Evolutionary conservation across 371 early-diverging fungal species (phyloP).

Genomic region (Dipsacomyces acuminosporus): DNA sequence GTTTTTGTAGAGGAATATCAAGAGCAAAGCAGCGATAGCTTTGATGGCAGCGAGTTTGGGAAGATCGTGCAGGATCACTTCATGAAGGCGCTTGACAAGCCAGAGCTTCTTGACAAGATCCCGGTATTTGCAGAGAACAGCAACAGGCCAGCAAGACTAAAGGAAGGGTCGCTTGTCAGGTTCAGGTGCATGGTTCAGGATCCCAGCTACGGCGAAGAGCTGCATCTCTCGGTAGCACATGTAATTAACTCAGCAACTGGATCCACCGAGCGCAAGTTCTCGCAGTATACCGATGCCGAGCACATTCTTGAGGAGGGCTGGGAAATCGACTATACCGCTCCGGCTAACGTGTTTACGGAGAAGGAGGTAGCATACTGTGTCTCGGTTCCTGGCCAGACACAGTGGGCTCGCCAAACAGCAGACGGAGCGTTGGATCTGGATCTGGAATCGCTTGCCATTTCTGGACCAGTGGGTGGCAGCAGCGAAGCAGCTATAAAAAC

Average conservation of each 20-base stretch:
- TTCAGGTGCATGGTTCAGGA: conserved; percentile 62
- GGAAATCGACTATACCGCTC: conserved; percentile 33
- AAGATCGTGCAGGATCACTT: conserved; percentile 23
- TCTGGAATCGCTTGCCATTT: conserved; percentile 15
- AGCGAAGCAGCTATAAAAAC: no score
- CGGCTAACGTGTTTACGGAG: conserved; percentile 34
- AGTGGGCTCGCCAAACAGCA: conserved; percentile 21
- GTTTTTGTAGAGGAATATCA: no score
- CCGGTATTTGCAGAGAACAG: conserved; percentile 12
- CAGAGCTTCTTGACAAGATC: conserved; percentile 14
- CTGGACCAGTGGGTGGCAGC: not conserved
- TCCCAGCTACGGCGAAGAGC: conserved; percentile 51
- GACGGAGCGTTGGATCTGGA: conserved; percentile 8
- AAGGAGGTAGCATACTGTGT: conserved; percentile 46
- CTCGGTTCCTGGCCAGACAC: conserved; percentile 35
- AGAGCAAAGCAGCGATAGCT: no score
- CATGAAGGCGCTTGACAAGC: conserved; percentile 8
- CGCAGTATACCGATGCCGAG: conserved; percentile 41
- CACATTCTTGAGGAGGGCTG: conserved; percentile 27
- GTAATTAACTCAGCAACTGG: conserved; percentile 20
- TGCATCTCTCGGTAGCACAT: conserved; percentile 39
- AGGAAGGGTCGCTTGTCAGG: conserved; percentile 49
- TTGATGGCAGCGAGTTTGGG: conserved; percentile 14
- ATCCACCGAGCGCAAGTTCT: conserved; percentile 22
- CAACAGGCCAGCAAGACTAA: not conserved